Evolutionary conservation across 208 protist genomes (phyloP).

Genomic region (Angomonas ambiguus): DNA sequence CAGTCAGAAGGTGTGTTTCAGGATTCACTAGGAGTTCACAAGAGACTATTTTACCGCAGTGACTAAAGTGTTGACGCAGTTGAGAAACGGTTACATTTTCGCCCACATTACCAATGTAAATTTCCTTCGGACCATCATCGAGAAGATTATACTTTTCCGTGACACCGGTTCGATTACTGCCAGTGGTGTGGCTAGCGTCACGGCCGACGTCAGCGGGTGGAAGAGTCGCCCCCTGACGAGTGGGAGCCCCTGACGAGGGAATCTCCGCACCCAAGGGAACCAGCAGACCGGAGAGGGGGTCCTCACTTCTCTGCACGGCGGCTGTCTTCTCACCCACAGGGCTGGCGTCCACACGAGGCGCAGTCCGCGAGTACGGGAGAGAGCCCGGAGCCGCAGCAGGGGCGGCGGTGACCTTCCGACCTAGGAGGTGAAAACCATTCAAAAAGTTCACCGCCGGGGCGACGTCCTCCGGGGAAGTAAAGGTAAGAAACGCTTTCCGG

Average conservation of each 20-base stretch:
- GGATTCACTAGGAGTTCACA: slow-evolving; percentile 81
- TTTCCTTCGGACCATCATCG: slow-evolving; percentile 63
- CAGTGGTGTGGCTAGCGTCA: background rate
- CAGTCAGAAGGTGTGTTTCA: slow-evolving; percentile 60
- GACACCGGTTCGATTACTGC: slow-evolving; percentile 55
- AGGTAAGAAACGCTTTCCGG: slow-evolving; percentile 89
- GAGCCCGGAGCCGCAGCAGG: slow-evolving; percentile 73
- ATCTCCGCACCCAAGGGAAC: slow-evolving; percentile 40
- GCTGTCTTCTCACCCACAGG: background rate
- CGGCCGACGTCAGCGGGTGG: too few species aligned
- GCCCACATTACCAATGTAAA: slow-evolving; percentile 80
- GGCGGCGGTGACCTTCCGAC: slow-evolving; percentile 61
- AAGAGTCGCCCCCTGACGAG: too few species aligned
- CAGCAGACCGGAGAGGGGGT: slow-evolving; percentile 22
- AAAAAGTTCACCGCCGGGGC: slow-evolving; percentile 68
- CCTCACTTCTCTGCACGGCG: background rate
- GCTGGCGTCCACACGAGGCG: slow-evolving; percentile 8
- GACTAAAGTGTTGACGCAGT: slow-evolving; percentile 71
- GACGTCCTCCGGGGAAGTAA: slow-evolving; percentile 63
- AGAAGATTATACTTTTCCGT: slow-evolving; percentile 84
- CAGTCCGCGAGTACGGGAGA: slow-evolving; percentile 69
- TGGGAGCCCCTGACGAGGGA: background rate
- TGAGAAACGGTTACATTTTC: slow-evolving; percentile 74
- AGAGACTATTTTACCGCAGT: slow-evolving; percentile 56
- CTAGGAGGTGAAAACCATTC: slow-evolving; percentile 80